Base-by-base conservation (phyloP, 164 flowering plant genomes). In the Stephania japonica region DNA sequence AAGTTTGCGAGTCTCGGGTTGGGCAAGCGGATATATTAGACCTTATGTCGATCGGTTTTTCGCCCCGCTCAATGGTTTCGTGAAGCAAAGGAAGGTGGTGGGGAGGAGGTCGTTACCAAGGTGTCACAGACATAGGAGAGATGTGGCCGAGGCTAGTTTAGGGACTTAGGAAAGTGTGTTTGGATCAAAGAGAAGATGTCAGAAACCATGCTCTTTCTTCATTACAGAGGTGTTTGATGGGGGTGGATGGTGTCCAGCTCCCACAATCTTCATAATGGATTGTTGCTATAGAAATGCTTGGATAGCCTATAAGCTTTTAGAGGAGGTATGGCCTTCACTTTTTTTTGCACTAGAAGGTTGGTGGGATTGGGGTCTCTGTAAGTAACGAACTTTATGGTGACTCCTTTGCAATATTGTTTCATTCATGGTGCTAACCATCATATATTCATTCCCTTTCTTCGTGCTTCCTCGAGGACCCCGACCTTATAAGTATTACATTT, bases 1-100 rank as follows among this genome's bases (percentile, higher is more conserved):
- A n/a, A 84, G 77, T 84, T 84, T 80, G 83, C 83, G 86, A 84
- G 56, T 84, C 86, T n/a, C 68, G 83, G 16, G 78, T 78, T 38
- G 86, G 84, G 42, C 68, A 70, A 25, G 67, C 76, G 42, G 84
- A 80, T 26, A 25, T 84, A 26, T 27, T 84, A 19, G 86, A 84
- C 75, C 78, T 84, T 44, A 84, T 84, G 84, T 78, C 84, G 77
- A 12, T 81, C 86, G 16, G 63, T 78, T 38, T 32, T 75, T 6
- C 76, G 83, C 49, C 78, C 81, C 9, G 64, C 69, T 9, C 69
- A 47, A 65, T 84, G 86, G 86, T 74, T 75, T 49, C 69, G 27
- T 9, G 82, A 79, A 59, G 68, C 76, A 10, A 78, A 77, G 78
- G 80, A 82, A 66, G 71, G 77, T 49, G 72, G 32, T 10, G 75